A percentile compares a stretch with the other conserved stretches of the same genome.
phyloP scores from a whole-genome alignment of 2,329 filamentous ascomycete genomes.

The Curvularia eragrostidis region DNA sequence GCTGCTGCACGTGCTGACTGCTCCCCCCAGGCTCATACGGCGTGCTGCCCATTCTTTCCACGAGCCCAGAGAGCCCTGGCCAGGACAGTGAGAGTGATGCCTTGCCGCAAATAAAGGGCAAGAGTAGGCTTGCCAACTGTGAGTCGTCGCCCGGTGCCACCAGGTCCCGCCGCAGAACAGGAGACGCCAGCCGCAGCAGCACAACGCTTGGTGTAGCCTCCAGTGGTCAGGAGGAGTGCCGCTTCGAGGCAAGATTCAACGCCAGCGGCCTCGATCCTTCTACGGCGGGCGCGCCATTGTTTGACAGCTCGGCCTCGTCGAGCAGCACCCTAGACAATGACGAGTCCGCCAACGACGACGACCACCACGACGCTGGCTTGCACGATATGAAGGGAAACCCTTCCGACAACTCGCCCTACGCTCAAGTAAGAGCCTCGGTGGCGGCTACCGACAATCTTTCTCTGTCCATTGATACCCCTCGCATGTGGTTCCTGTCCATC shows the following conservation, averaged over 20 bases:
- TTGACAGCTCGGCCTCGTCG: slow-evolving; percentile 40
- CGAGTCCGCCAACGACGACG: slow-evolving; percentile 46
- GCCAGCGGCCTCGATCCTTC: slow-evolving; percentile 35
- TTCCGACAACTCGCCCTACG: slow-evolving; percentile 75
- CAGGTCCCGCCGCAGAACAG: slow-evolving; percentile 36
- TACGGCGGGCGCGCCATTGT: slow-evolving; percentile 29
- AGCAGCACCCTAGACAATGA: slow-evolving; percentile 39
- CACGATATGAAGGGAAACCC: slow-evolving; percentile 56
- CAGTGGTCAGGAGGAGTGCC: slow-evolving; percentile 37
- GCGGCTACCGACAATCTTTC: slow-evolving; percentile 75
- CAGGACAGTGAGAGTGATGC: slow-evolving; percentile 40
- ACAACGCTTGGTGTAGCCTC: slow-evolving; percentile 33
- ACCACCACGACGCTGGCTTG: slow-evolving; percentile 34
- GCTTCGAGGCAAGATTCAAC: slow-evolving; percentile 45
- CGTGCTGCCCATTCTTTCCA: slow-evolving; percentile 58
- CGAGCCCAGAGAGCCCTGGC: slow-evolving; percentile 48
- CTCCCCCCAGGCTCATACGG: slow-evolving; percentile 61
- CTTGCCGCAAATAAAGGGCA: slow-evolving; percentile 38
- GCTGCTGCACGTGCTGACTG: slow-evolving; percentile 15
- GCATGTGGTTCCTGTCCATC: slow-evolving; percentile 84
- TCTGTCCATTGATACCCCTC: slow-evolving; percentile 84
- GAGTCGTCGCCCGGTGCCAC: slow-evolving; percentile 26
- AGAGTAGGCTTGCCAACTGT: slow-evolving; percentile 45
- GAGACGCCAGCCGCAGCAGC: slow-evolving; percentile 35
- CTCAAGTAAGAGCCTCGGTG: slow-evolving; percentile 81